These are phyloP conservation scores for Euphorbia peplus DNA, from an alignment of 345 rosid genomes.

Conservation along the genomic window DNA sequence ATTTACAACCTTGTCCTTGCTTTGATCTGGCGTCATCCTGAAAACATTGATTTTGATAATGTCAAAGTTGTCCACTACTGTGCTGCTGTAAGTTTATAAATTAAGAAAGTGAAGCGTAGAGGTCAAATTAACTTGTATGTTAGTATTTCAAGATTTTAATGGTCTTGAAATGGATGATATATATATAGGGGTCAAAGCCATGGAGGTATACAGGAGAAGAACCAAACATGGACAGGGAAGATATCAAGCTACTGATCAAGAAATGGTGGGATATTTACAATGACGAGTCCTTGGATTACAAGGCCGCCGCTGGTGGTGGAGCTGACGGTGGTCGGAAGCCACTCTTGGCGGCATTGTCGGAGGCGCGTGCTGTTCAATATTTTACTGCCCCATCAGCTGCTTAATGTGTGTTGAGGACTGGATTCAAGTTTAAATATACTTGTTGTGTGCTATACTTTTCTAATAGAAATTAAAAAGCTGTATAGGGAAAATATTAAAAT, in stretches of 20 bases:
- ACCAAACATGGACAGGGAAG: slow-evolving; percentile 80
- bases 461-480: too few relatives aligned
- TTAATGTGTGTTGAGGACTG: slow-evolving; percentile 8
- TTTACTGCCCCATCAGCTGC: slow-evolving; percentile 86
- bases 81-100: slow-evolving; percentile 60
- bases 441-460: neutral
- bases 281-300: slow-evolving; percentile 56
- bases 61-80: slow-evolving; percentile 83
- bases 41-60: slow-evolving; percentile 60
- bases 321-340: slow-evolving; percentile 21
- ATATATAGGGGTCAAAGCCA: slow-evolving; percentile 81
- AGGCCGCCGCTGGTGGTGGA: slow-evolving; percentile 5
- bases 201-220: slow-evolving; percentile 91
- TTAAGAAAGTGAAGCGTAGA: too few relatives aligned
- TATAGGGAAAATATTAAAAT: too few relatives aligned
- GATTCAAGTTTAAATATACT: neutral
- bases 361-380: slow-evolving; percentile 45
- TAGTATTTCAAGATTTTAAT: neutral
- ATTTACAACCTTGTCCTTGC: slow-evolving; percentile 74
- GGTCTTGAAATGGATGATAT: too few relatives aligned
- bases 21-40: slow-evolving; percentile 87
- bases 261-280: slow-evolving; percentile 86
- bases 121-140: too few relatives aligned
- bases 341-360: slow-evolving; percentile 50
- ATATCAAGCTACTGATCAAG: slow-evolving; percentile 64